Base-by-base conservation (phyloP, 257 asterid species). In the Scutellaria minor region DNA sequence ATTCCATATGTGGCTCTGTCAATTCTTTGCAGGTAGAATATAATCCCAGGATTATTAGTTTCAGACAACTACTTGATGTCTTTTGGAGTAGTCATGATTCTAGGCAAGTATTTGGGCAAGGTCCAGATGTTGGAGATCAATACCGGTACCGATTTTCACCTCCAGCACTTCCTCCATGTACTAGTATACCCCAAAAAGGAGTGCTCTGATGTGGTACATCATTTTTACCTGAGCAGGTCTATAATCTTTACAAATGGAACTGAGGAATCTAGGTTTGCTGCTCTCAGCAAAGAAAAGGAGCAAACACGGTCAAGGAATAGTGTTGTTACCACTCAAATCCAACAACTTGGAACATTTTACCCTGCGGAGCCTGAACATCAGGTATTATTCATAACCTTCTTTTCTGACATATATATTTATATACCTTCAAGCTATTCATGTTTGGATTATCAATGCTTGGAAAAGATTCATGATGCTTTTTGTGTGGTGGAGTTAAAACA, bases 61-160 rank as follows among this genome's bases (percentile, higher is more conserved):
- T 85, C 77, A 85, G 85, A 69, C 88, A 91, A 71, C 91, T 94
- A 50, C 87, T 94, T 83, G 98, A 95, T 81, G 95, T 84, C 55
- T 95, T 92, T 78, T 90, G 99, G 99, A 58, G 80, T 45, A 85
- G 91, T 72, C 99, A 95, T 63, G 99, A 95, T 78, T 82, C 97
- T 44, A 88, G 98, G 84, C 99, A 95, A 85, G 97, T 94, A 27
- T 94, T 85, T 70, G 98, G 98, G 80, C 98, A 94, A 84, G 99
- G 99, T 76, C 99, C 99, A 54, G 98, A 95, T 75, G 99, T 95
- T 70, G 99, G 99, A 44, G 83, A 84, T 75, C 98, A 95, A 70
- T 95, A 95, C 86, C 82, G 98, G 99, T 91, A 81, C 54, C 42
- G 5, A 14, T 56, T 65, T 67, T 73, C 78, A 14, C 70, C 71